Conservation (phyloP, 306 rosid genomes). For the Oemleria cerasiformis region DNA sequence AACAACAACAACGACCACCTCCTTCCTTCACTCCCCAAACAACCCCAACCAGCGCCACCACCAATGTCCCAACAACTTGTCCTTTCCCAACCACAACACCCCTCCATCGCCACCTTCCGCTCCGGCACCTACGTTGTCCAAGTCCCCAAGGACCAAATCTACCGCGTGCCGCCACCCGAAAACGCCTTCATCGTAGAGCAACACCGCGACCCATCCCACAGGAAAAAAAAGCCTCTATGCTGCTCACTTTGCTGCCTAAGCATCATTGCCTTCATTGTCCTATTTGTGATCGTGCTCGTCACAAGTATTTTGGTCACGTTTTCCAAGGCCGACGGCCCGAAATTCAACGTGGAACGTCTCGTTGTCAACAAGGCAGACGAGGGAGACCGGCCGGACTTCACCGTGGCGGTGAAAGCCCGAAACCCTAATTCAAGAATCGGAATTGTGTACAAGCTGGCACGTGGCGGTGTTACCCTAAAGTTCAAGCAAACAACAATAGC, state of each 20-base stretch:
- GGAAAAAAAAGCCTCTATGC: not conserved
- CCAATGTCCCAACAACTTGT: not conserved
- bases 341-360: conserved; percentile 28
- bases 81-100: not conserved
- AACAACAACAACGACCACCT: not conserved
- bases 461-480: conserved; percentile 38
- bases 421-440: conserved; percentile 34
- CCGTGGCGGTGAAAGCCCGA: conserved; percentile 18
- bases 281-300: conserved; percentile 15
- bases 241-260: not conserved
- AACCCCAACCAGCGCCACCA: not conserved
- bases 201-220: not conserved
- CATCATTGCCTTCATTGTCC: conserved; percentile 16
- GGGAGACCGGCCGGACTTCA: conserved; percentile 8
- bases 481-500: conserved; percentile 34
- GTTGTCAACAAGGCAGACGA: not conserved
- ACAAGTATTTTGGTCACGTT: conserved; percentile 21
- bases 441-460: conserved; percentile 33
- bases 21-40: not conserved
- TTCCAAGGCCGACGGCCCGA: conserved; percentile 30
- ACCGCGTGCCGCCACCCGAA: conserved; percentile 49
- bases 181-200: conserved; percentile 41
- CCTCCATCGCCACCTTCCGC: not conserved
- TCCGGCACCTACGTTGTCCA: conserved; percentile 53
- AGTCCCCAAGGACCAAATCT: conserved; percentile 70